Evolutionary conservation across 2,329 filamentous ascomycete species (phyloP).

Genomic region (Sclerotinia glacialis): DNA sequence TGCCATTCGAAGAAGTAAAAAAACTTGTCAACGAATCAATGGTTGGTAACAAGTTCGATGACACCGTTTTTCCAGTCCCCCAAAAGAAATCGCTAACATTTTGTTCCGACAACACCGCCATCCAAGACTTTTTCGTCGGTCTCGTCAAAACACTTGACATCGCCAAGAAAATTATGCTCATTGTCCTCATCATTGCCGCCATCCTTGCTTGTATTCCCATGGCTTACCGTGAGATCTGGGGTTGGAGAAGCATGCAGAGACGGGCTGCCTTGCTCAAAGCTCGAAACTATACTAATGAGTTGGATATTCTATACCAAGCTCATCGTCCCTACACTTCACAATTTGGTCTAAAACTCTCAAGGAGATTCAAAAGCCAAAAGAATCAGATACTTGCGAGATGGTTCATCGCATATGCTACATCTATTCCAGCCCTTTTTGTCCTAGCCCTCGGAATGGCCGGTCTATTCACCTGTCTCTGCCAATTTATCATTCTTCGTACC

Average conservation of each 20-base stretch:
- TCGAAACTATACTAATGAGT: constrained; percentile 64
- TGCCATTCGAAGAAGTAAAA: constrained; percentile 80
- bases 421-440: constrained; percentile 65
- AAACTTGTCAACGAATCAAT: constrained; percentile 68
- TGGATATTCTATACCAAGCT: constrained; percentile 86
- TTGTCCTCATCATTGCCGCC: constrained; percentile 69
- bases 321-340: constrained; percentile 75
- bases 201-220: constrained; percentile 73
- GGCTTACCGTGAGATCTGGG: constrained; percentile 74
- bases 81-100: constrained; percentile 80
- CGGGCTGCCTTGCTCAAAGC: constrained; percentile 64
- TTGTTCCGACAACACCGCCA: constrained; percentile 79
- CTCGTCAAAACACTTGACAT: constrained; percentile 64
- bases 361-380: constrained; percentile 57
- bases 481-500: constrained; percentile 61
- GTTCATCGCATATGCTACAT: constrained; percentile 67
- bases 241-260: constrained; percentile 71
- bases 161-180: constrained; percentile 73
- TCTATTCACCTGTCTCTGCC: constrained; percentile 63
- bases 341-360: constrained; percentile 67
- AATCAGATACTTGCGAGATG: constrained; percentile 64
- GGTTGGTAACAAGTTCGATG: constrained; percentile 73
- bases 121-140: constrained; percentile 78
- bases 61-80: constrained; percentile 75
- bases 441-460: constrained; percentile 65